Percentiles rank a stretch among this genome's conserved stretches.
These are phyloP conservation scores for Coniella vitis DNA, from an alignment of 2,329 filamentous ascomycete genomes.

Conservation along the genomic window DNA sequence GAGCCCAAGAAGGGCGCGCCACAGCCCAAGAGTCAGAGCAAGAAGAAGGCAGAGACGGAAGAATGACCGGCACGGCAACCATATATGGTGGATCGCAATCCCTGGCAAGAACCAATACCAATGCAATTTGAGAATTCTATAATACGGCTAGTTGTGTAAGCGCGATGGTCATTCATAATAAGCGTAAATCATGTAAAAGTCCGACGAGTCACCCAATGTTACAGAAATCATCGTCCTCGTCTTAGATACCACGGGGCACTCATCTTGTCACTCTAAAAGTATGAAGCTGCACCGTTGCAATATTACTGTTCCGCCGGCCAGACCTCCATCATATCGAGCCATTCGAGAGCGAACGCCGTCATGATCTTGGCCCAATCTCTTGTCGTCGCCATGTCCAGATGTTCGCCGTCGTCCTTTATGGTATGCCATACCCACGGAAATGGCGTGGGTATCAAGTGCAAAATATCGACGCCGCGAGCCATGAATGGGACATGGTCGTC, in stretches of 20 bases:
- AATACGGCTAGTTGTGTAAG: too few relatives aligned
- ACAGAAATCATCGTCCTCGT: too few relatives aligned
- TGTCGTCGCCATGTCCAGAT: slow-evolving; percentile 73
- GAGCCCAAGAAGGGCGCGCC: slow-evolving; percentile 18
- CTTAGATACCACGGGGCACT: neutral
- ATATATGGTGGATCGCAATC: too few relatives aligned
- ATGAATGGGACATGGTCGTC: slow-evolving; percentile 95
- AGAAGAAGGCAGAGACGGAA: slow-evolving; percentile 12
- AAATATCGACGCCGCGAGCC: slow-evolving; percentile 72
- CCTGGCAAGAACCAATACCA: too few relatives aligned
- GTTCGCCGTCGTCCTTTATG: slow-evolving; percentile 72
- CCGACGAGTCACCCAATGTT: too few relatives aligned
- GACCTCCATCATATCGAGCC: slow-evolving; percentile 63
- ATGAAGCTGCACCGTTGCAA: neutral
- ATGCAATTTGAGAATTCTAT: too few relatives aligned
- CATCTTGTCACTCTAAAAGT: neutral
- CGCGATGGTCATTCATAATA: too few relatives aligned
- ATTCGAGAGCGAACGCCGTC: slow-evolving; percentile 80
- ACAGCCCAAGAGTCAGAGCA: slow-evolving; percentile 14
- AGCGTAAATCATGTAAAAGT: too few relatives aligned
- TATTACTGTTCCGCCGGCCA: slow-evolving; percentile 10
- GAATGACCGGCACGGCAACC: slow-evolving; percentile 6
- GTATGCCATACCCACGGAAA: slow-evolving; percentile 87
- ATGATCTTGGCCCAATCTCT: slow-evolving; percentile 84
- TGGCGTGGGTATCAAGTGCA: slow-evolving; percentile 80